Evolutionary conservation across 352 stramenopile genomes (phyloP).

Genomic region (Phytophthora hibernalis): DNA sequence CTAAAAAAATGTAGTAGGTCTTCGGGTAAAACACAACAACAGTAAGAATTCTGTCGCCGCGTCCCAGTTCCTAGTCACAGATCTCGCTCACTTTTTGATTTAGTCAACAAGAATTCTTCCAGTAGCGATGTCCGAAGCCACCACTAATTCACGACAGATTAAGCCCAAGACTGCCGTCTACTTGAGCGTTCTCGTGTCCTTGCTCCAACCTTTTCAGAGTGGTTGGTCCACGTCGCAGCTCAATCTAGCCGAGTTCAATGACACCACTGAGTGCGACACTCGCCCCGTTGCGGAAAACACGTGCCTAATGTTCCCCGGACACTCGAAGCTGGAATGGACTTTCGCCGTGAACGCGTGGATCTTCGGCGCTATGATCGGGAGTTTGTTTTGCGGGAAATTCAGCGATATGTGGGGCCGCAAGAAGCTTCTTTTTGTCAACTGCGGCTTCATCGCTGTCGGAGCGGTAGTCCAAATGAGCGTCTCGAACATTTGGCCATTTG

Average conservation of each 20-base stretch:
- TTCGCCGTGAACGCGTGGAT: conserved; percentile 53
- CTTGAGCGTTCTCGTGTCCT: conserved; percentile 41
- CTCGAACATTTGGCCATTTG: conserved; percentile 39
- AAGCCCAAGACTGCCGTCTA: conserved; percentile 49
- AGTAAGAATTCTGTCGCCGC: not conserved
- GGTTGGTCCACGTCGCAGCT: conserved; percentile 67
- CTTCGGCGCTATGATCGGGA: conserved; percentile 61
- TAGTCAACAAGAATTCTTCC: not conserved
- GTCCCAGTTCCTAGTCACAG: conserved; percentile 9
- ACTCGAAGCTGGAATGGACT: conserved; percentile 50
- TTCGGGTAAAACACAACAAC: too few relatives aligned
- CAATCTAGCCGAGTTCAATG: conserved; percentile 57
- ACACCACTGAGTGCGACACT: conserved; percentile 45
- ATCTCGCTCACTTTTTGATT: conserved; percentile 1
- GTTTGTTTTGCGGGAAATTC: conserved; percentile 44
- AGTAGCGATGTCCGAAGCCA: not conserved
- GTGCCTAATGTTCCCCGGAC: conserved; percentile 69
- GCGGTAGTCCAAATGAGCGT: conserved; percentile 38
- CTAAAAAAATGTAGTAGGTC: too few relatives aligned
- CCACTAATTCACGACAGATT: conserved; percentile 3
- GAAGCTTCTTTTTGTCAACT: conserved; percentile 29
- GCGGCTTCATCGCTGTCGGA: conserved; percentile 45
- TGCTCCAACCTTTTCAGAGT: conserved; percentile 57
- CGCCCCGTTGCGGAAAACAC: conserved; percentile 43
- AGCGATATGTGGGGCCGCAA: conserved; percentile 34